Evolutionary conservation across 192 early-diverging fungal species (phyloP).

Genomic region (Gonapodya prolifera): DNA sequence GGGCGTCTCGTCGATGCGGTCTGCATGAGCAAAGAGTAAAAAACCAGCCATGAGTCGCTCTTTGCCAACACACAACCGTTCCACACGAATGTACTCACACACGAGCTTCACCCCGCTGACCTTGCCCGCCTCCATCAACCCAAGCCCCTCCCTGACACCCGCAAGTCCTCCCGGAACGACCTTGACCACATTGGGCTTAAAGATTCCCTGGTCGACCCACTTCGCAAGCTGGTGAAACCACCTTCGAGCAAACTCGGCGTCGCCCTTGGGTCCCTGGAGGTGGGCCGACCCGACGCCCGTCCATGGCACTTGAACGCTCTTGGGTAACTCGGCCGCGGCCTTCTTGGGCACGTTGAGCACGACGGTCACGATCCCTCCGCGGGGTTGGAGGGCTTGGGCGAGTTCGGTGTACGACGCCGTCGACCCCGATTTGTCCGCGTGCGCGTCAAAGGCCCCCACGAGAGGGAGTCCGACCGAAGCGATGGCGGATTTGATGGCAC

Average conservation of each 20-base stretch:
- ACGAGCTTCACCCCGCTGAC: conserved; percentile 17
- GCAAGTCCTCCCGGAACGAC: conserved; percentile 12
- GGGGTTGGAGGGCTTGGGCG: neutral
- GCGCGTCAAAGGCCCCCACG: neutral
- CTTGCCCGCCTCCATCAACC: neutral
- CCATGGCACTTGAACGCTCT: neutral
- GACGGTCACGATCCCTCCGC: neutral
- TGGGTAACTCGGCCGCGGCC: neutral
- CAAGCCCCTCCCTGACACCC: conserved; percentile 13
- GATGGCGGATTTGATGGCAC: neutral
- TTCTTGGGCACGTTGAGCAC: neutral
- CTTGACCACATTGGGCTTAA: conserved; percentile 12
- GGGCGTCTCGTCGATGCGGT: too few species aligned
- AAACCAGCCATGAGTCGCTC: too few species aligned
- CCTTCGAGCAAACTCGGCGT: neutral
- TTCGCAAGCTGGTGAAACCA: conserved; percentile 5
- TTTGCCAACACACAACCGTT: too few species aligned
- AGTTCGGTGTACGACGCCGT: conserved; percentile 11
- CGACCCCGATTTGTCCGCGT: neutral
- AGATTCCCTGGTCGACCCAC: conserved; percentile 13
- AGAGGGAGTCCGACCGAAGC: neutral
- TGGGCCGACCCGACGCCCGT: neutral
- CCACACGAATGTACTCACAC: neutral
- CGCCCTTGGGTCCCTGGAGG: too few species aligned
- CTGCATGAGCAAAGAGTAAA: too few species aligned